Evolutionary conservation across 1,139 yeast genomes (phyloP).

Genomic region (Suhomyces yuchorum): DNA sequence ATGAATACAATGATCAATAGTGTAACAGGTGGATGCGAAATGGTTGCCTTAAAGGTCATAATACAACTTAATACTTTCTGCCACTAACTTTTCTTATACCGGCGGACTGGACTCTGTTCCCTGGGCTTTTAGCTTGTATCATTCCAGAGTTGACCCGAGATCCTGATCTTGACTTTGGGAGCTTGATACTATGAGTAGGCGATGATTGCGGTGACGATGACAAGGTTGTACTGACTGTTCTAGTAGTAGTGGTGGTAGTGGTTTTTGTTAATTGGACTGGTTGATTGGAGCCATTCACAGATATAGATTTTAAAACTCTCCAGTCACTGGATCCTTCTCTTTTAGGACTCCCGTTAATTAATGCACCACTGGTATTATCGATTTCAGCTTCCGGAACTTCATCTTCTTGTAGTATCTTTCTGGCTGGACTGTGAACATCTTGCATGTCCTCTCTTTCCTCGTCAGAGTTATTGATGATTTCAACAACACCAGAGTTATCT

Average conservation of each 20-base stretch:
- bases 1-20: constrained; percentile 8
- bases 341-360: constrained; percentile 26
- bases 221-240: constrained; percentile 48
- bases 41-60: constrained; percentile 3
- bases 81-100: constrained; percentile 44
- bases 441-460: constrained; percentile 32
- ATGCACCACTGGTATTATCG: constrained; percentile 18
- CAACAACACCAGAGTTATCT: constrained; percentile 29
- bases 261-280: constrained; percentile 51
- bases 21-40: constrained; percentile 7
- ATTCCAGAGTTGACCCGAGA: constrained; percentile 33
- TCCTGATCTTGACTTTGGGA: constrained; percentile 39
- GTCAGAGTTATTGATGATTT: constrained; percentile 42
- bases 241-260: constrained; percentile 51
- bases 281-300: constrained; percentile 37
- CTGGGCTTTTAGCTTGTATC: constrained; percentile 22
- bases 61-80: constrained; percentile 15
- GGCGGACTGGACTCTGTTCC: constrained; percentile 36
- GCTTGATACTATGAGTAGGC: constrained; percentile 25
- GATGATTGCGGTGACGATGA: constrained; percentile 44
- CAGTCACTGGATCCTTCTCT: constrained; percentile 33
- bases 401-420: constrained; percentile 23
- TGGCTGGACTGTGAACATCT: constrained; percentile 27
- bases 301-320: constrained; percentile 47
- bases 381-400: constrained; percentile 17